These are phyloP conservation scores for Ophiostoma ips DNA, from an alignment of 2,329 filamentous ascomycete genomes.

Conservation along the genomic window DNA sequence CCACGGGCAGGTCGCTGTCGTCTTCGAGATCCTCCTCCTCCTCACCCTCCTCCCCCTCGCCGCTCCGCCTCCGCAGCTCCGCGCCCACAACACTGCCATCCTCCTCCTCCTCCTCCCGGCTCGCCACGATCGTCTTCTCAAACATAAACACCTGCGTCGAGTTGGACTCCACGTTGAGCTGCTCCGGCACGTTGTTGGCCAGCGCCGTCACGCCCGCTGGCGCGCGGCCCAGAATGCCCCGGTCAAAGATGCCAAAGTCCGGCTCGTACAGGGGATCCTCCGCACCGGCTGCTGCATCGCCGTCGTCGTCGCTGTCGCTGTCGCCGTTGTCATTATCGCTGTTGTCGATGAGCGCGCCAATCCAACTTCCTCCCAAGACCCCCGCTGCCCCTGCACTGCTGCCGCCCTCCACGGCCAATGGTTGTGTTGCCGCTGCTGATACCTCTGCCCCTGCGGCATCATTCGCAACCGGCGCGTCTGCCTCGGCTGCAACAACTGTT, in stretches of 20 bases:
- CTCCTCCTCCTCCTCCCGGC: slow-evolving; percentile 19
- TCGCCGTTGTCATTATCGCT: background rate
- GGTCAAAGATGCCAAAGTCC: slow-evolving; percentile 46
- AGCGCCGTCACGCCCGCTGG: slow-evolving; percentile 35
- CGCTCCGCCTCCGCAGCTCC: slow-evolving; percentile 15
- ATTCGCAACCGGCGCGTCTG: background rate
- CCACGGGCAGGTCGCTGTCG: too few species aligned
- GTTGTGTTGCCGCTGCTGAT: too few species aligned
- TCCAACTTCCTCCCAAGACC: background rate
- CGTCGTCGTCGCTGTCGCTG: background rate
- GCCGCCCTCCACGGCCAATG: background rate
- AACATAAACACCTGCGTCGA: slow-evolving; percentile 51
- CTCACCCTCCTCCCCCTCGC: slow-evolving; percentile 8
- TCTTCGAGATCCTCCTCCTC: slow-evolving; percentile 12
- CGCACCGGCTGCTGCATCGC: too few species aligned
- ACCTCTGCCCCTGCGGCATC: too few species aligned
- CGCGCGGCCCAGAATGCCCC: slow-evolving; percentile 48
- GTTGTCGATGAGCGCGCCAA: background rate
- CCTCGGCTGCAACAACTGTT: slow-evolving; percentile 6
- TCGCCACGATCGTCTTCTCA: slow-evolving; percentile 38
- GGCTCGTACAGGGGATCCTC: slow-evolving; percentile 36
- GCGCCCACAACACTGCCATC: slow-evolving; percentile 16
- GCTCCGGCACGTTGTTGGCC: slow-evolving; percentile 49
- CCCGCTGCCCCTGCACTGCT: background rate
- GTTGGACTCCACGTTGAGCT: slow-evolving; percentile 48